Evolutionary conservation across 192 early-diverging fungal species (phyloP), one percentile per base, ranked within the genome.

Genomic region (Backusella tuberculispora): DNA sequence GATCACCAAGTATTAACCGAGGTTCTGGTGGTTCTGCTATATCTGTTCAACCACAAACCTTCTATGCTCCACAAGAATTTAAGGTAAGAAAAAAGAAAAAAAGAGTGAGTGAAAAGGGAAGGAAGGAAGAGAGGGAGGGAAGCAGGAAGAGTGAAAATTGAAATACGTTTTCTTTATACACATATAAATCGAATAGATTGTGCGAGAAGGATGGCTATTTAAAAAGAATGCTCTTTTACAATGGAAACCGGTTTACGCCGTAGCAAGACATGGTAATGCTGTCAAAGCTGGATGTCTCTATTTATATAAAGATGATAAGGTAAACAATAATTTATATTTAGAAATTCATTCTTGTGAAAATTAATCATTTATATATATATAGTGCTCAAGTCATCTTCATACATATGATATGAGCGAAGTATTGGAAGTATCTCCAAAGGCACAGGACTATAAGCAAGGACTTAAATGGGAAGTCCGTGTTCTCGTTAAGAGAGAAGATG

Each of bases 251-350:
- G 83, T 80, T 41, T 87, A 85, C 69, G 86, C 82, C 2, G 80
- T 87, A 19, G 86, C 84, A 37, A 78, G 83, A 24, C 78, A 85
- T 66, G 83, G 86, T 7, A 83, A 80, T 38, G 76, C 81, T 38
- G 70, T 85, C 38, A 81, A 85, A 44, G 84, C 86, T 7, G 84
- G 86, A 0, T 70, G 81, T 24, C 42, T 87, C 38, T 84, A 81
- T 19, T 68, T 87, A 6, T 87, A 84, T 74, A 85, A 85, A 37
- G 86, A 87, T 74, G 83, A 85, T 21, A 85, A 87, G 79, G 86
- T 87, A 81, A 60, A 71, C 34, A 12, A 1, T 41, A 4, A 46
- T 34, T 34, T 15, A 63, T 19, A 76, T 64, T 46, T 14, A 46
- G 10, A 19, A 4, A 44, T n/a, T 48, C 29, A 19, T 17, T 26